These are phyloP conservation scores for Tetramitus jugosus DNA, from an alignment of 208 protist genomes.

Conservation along the genomic window DNA sequence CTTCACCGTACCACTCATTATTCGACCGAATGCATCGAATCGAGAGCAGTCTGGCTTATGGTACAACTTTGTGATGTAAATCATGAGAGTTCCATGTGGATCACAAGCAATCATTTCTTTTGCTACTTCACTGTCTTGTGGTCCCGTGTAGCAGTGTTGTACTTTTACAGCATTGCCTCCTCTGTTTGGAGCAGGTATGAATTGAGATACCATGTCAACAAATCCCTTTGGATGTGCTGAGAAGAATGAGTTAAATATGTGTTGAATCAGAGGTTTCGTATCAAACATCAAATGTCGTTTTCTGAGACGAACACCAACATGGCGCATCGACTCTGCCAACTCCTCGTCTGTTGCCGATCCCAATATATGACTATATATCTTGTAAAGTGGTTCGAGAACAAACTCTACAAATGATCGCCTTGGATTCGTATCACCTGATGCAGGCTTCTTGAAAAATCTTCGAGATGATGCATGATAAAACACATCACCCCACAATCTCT, in stretches of 20 bases:
- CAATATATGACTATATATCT: constrained; percentile 74
- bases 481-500: constrained; percentile 93
- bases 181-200: constrained; percentile 52
- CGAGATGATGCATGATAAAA: constrained; percentile 60
- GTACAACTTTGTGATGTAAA: constrained; percentile 68
- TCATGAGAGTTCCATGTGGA: constrained; percentile 50
- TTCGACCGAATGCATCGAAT: constrained; percentile 66
- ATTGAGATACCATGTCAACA: constrained; percentile 53
- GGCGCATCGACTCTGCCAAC: constrained; percentile 23
- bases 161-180: constrained; percentile 23
- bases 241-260: constrained; percentile 55
- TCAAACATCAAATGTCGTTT: constrained; percentile 44
- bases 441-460: background rate
- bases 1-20: constrained; percentile 60
- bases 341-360: constrained; percentile 40
- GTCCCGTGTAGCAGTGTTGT: constrained; percentile 54
- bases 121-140: constrained; percentile 38
- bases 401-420: constrained; percentile 93
- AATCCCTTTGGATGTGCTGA: constrained; percentile 44
- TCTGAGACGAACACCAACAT: constrained; percentile 49
- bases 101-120: constrained; percentile 46
- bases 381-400: constrained; percentile 97
- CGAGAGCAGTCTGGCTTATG: constrained; percentile 23
- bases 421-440: background rate
- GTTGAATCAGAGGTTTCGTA: constrained; percentile 47